Evolutionary conservation across 148 eudicot species (phyloP), one percentile per base, ranked within the genome.

Genomic region (Cornus kousa): DNA sequence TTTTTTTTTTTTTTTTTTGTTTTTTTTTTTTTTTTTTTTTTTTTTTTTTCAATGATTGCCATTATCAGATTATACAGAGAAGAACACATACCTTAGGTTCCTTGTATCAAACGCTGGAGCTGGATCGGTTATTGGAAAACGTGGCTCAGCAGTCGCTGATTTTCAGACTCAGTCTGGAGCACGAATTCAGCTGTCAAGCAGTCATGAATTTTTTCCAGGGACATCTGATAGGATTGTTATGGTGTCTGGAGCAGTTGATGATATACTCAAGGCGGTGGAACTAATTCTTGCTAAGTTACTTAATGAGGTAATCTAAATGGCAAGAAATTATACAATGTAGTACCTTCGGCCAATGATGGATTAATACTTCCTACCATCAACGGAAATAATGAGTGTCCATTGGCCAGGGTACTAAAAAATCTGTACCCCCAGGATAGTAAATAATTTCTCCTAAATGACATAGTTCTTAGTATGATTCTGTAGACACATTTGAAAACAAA

Each of bases 41-140:
- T 72, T 16, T 3, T 72, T 16, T 0, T 23, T 9, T 55, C 11
- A 77, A 77, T 53, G 14, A 7, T 50, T 68, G 6, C 24, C 33
- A 20, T 62, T 81, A 64, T 73, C 77, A 90, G 91, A 86, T 53
- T 79, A 79, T 82, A 80, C 83, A 68, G 95, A 87, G 82, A 94
- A 88, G 88, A 82, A 85, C 69, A 87, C 91, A 35, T 82, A 88
- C 66, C 60, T 92, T 70, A 94, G 89, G 85, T 94, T 97, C 89
- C 99, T 97, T 75, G 91, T 90, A 73, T 94, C 99, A 82, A 97
- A 97, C 86, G 91, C 97, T 75, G 97, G 92, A 76, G 99, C 99
- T 81, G 99, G 99, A 69, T 97, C 98, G 59, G 88, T 97, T 32
- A 97, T 97, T 80, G 99, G 99, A 71, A 97, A 94, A 86, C 94